Percentiles rank a stretch among this genome's conserved stretches.
These are phyloP conservation scores for Apiospora sp. DNA, from an alignment of 2,329 filamentous ascomycete genomes.

Conservation along the genomic window DNA sequence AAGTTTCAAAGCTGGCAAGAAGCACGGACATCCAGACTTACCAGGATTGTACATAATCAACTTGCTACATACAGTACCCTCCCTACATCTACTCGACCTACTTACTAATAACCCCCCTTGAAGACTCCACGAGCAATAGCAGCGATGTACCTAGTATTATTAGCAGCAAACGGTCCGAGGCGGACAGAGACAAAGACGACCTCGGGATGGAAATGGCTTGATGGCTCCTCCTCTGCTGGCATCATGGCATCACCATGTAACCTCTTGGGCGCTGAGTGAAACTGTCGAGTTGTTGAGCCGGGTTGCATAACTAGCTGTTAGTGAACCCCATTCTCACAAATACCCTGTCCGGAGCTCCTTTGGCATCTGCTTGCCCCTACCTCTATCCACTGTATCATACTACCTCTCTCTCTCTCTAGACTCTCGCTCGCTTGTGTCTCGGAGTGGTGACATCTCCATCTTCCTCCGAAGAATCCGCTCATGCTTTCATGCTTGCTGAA, in stretches of 20 bases:
- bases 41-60: neutral
- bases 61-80: neutral
- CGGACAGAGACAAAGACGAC: neutral
- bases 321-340: neutral
- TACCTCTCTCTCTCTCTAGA: neutral
- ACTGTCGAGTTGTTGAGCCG: neutral
- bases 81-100: neutral
- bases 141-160: neutral
- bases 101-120: neutral
- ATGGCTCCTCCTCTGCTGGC: neutral
- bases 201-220: neutral
- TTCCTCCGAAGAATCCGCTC: neutral
- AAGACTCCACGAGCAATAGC: slow-evolving; percentile 10
- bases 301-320: neutral
- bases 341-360: neutral
- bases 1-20: neutral
- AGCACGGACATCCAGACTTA: neutral
- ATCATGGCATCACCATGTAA: slow-evolving; percentile 1
- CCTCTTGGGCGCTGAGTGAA: neutral
- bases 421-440: neutral
- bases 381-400: neutral
- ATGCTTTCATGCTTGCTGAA: slow-evolving; percentile 2
- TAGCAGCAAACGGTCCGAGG: neutral
- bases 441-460: neutral
- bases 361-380: neutral